phyloP scores from a whole-genome alignment of 108 stramenopile genomes.

The Conticribra guillardii region DNA sequence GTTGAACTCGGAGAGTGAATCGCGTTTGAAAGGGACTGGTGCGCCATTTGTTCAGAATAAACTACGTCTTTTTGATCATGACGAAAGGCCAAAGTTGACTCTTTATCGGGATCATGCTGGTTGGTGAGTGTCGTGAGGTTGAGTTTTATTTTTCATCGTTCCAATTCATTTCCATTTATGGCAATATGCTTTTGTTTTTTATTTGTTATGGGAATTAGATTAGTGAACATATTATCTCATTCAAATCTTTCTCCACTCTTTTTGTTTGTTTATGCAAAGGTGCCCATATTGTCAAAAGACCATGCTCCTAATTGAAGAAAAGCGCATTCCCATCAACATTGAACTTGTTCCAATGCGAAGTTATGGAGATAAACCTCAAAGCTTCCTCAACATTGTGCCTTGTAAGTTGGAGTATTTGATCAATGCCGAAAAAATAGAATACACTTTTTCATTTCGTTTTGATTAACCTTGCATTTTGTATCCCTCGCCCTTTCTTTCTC shows the following conservation, averaged over 20 bases:
- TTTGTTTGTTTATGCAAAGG: no score
- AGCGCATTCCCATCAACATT: slow-evolving; percentile 86
- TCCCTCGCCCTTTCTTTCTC: no score
- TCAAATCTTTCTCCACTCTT: not conserved
- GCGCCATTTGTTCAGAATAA: slow-evolving; percentile 77
- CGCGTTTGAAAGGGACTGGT: slow-evolving; percentile 62
- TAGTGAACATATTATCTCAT: not conserved
- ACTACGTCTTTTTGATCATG: slow-evolving; percentile 62
- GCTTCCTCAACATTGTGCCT: slow-evolving; percentile 86
- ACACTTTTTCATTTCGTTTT: no score
- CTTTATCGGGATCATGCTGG: slow-evolving; percentile 85
- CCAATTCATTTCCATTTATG: no score
- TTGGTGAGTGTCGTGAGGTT: no score
- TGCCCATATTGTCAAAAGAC: slow-evolving; percentile 64
- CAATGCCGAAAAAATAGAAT: no score
- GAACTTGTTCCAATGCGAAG: slow-evolving; percentile 92
- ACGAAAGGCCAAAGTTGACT: slow-evolving; percentile 59
- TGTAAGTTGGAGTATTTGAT: no score
- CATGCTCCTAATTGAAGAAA: slow-evolving; percentile 93
- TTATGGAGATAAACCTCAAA: slow-evolving; percentile 92
- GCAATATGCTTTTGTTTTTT: no score
- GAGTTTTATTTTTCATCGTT: slow-evolving; percentile 1
- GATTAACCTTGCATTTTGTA: no score
- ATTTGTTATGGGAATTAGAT: no score
- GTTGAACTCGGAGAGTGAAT: slow-evolving; percentile 57